These are phyloP conservation scores for Amauroascus niger DNA, from an alignment of 2,329 filamentous ascomycete genomes.

Conservation along the genomic window DNA sequence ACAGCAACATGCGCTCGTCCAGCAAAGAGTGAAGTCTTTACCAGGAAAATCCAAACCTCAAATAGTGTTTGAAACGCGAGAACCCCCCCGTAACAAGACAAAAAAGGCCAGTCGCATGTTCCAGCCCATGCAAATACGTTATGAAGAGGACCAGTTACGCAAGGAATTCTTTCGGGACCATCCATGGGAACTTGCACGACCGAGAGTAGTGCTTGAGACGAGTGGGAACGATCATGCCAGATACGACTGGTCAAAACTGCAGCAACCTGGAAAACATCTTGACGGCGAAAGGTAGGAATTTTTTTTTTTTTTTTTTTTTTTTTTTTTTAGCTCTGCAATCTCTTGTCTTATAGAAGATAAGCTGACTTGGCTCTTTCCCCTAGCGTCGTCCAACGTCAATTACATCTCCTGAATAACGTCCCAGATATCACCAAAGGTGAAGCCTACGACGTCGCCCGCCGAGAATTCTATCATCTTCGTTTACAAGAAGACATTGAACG, in stretches of 20 bases:
- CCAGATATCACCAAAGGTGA: conserved; percentile 49
- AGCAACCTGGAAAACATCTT: conserved; percentile 64
- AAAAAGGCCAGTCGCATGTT: conserved; percentile 67
- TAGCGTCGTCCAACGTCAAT: conserved; percentile 85
- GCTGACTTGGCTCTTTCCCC: conserved; percentile 2
- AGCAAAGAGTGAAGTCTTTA: conserved; percentile 26
- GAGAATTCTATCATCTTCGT: conserved; percentile 80
- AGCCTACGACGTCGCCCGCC: conserved; percentile 79
- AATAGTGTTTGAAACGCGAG: conserved; percentile 29
- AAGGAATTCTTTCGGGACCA: conserved; percentile 82
- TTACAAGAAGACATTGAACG: conserved; percentile 73
- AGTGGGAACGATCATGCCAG: conserved; percentile 70
- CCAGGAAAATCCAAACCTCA: conserved; percentile 23
- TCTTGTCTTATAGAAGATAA: neutral
- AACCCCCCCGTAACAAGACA: conserved; percentile 36
- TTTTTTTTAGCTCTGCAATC: too few relatives aligned
- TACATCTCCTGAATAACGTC: conserved; percentile 66
- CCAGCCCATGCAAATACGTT: conserved; percentile 65
- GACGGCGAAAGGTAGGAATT: conserved; percentile 76
- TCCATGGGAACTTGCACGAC: conserved; percentile 91
- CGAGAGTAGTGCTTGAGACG: conserved; percentile 71
- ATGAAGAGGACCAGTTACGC: conserved; percentile 75
- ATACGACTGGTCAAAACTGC: conserved; percentile 69
- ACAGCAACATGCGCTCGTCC: conserved; percentile 36
- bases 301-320: too few relatives aligned